Evolutionary conservation across 495 filamentous ascomycete genomes (phyloP).

Genomic region (Aspergillus saccharolyticus): DNA sequence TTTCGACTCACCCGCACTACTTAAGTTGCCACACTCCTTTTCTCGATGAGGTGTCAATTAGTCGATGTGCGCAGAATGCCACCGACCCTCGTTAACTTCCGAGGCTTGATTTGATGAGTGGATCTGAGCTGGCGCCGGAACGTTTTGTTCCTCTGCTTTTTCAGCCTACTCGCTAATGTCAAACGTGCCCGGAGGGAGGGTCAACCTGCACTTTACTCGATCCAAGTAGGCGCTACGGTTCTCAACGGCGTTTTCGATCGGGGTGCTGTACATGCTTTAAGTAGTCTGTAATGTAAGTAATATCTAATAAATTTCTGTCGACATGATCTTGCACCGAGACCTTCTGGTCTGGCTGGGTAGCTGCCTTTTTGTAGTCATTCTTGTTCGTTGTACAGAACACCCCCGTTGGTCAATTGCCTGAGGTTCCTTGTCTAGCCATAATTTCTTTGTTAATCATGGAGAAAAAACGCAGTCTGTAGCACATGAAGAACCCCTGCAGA

Average conservation of each 20-base stretch:
- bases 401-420: too few relatives aligned
- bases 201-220: conserved; percentile 30
- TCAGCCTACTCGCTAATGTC: conserved; percentile 32
- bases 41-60: conserved; percentile 78
- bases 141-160: conserved; percentile 40
- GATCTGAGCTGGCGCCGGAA: conserved; percentile 15
- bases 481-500: too few relatives aligned
- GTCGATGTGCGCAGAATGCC: conserved; percentile 89
- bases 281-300: too few relatives aligned
- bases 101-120: conserved; percentile 24
- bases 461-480: too few relatives aligned
- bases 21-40: conserved; percentile 79
- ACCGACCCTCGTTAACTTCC: conserved; percentile 37
- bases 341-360: too few relatives aligned
- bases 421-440: too few relatives aligned
- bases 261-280: conserved; percentile 30
- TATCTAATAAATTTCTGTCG: too few relatives aligned
- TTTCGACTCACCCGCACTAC: conserved; percentile 79
- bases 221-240: conserved; percentile 13
- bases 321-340: too few relatives aligned
- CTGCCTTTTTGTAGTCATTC: too few relatives aligned
- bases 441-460: too few relatives aligned
- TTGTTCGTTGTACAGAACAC: too few relatives aligned
- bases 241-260: conserved; percentile 28
- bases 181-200: conserved; percentile 34